phyloP scores from a whole-genome alignment of 306 rosid species.

The Fragaria ananassa region DNA sequence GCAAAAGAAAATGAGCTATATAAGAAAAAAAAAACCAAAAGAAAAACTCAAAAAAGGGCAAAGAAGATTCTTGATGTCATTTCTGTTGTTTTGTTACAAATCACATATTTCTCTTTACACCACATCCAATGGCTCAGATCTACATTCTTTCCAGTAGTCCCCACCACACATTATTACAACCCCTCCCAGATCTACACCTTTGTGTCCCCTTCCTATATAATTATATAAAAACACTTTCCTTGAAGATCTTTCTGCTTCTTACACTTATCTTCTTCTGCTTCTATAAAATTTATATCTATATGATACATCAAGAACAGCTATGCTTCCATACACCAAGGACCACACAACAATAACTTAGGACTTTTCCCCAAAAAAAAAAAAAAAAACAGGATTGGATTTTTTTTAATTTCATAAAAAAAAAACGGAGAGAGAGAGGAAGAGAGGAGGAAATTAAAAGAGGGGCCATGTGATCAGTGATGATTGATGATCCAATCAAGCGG shows the following conservation, averaged over 20 bases:
- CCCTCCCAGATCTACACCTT: conserved; percentile 38
- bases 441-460: neutral
- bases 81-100: conserved; percentile 21
- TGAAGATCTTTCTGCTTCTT: conserved; percentile 12
- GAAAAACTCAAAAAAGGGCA: neutral
- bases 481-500: conserved; percentile 46
- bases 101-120: conserved; percentile 22
- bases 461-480: conserved; percentile 27
- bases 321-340: conserved; percentile 35
- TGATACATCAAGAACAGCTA: conserved; percentile 40
- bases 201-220: neutral
- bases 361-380: neutral
- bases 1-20: neutral
- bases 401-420: conserved; percentile 1
- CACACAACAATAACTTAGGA: conserved; percentile 20
- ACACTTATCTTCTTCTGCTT: conserved; percentile 11
- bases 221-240: conserved; percentile 22
- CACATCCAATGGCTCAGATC: conserved; percentile 45
- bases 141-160: conserved; percentile 56
- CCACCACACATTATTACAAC: conserved; percentile 63
- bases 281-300: conserved; percentile 45
- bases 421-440: neutral
- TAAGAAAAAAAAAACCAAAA: neutral
- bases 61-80: conserved; percentile 29
- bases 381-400: neutral